A percentile compares a stretch with the other conserved stretches of the same genome.
phyloP scores from a whole-genome alignment of 2,329 filamentous ascomycete genomes.

The Beauveria scarabaeidicola region DNA sequence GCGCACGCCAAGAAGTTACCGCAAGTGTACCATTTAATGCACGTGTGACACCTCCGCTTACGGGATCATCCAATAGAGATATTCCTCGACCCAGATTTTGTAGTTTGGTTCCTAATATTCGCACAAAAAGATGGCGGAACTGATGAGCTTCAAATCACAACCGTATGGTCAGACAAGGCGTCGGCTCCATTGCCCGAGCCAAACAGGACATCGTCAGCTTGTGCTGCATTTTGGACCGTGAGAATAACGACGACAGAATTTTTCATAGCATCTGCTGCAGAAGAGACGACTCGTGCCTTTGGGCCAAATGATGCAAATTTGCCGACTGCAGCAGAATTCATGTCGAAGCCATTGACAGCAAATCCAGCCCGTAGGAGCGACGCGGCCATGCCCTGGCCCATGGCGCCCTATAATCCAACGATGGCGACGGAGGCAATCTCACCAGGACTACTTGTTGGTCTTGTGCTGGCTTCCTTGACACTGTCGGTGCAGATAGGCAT shows the following conservation, averaged over 20 bases:
- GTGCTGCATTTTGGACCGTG: slow-evolving; percentile 28
- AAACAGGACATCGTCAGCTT: slow-evolving; percentile 26
- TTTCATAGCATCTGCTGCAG: slow-evolving; percentile 21
- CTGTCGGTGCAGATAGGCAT: slow-evolving; percentile 13
- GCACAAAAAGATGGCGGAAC: slow-evolving; percentile 26
- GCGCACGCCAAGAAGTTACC: slow-evolving; percentile 14
- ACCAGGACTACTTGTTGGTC: slow-evolving; percentile 13
- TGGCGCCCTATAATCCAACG: slow-evolving; percentile 29
- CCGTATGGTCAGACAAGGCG: slow-evolving; percentile 19
- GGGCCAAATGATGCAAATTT: slow-evolving; percentile 21
- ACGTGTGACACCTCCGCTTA: slow-evolving; percentile 29
- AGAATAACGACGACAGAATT: slow-evolving; percentile 24
- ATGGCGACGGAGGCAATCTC: slow-evolving; percentile 25
- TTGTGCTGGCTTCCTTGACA: slow-evolving; percentile 14
- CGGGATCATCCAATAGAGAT: slow-evolving; percentile 26
- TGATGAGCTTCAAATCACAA: slow-evolving; percentile 27
- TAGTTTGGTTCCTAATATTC: slow-evolving; percentile 16
- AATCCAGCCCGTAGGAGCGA: slow-evolving; percentile 26
- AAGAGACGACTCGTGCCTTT: slow-evolving; percentile 16
- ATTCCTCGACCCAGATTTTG: slow-evolving; percentile 19
- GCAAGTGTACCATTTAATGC: slow-evolving; percentile 29
- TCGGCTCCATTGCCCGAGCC: slow-evolving; percentile 20
- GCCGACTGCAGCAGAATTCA: slow-evolving; percentile 21
- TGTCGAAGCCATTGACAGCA: slow-evolving; percentile 26
- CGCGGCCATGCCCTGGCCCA: slow-evolving; percentile 30